These are phyloP conservation scores for Platanus orientalis DNA, from an alignment of 164 flowering plant species.

Conservation along the genomic window DNA sequence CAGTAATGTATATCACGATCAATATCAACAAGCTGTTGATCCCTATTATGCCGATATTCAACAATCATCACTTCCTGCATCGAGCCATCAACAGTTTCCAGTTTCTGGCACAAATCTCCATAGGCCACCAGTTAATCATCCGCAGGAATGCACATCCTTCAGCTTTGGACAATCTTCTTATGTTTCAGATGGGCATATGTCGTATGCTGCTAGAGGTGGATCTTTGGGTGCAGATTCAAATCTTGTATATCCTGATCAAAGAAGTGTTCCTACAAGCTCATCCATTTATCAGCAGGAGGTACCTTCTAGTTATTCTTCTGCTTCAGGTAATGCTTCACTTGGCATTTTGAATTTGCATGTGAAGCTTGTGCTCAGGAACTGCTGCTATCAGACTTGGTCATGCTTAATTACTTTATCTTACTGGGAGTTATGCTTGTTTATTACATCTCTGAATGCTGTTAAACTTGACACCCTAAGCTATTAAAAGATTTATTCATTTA, in stretches of 20 bases:
- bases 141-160: conserved; percentile 31
- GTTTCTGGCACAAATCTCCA: conserved; percentile 31
- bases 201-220: conserved; percentile 49
- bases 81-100: conserved; percentile 50
- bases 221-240: conserved; percentile 34
- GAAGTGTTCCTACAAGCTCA: conserved; percentile 37
- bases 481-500: not conserved
- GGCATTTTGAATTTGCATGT: conserved; percentile 40
- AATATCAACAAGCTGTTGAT: conserved; percentile 39
- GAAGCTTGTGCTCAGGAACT: conserved; percentile 35
- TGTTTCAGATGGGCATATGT: conserved; percentile 35
- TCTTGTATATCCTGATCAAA: conserved; percentile 39
- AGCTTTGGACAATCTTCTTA: conserved; percentile 38
- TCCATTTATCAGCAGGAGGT: conserved; percentile 97
- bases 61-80: conserved; percentile 31
- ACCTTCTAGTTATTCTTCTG: conserved; percentile 99
- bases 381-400: conserved; percentile 18
- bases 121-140: conserved; percentile 27
- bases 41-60: conserved; percentile 45
- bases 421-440: not conserved
- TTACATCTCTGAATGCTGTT: conserved; percentile 6
- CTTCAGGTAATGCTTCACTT: conserved; percentile 80
- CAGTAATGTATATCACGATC: conserved; percentile 42
- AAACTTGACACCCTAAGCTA: not conserved
- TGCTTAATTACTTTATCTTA: not conserved